Percentiles rank a stretch among this genome's conserved stretches.
Evolutionary conservation across 352 stramenopile species (phyloP).

Genomic region (Aphanomyces cochlioides): DNA sequence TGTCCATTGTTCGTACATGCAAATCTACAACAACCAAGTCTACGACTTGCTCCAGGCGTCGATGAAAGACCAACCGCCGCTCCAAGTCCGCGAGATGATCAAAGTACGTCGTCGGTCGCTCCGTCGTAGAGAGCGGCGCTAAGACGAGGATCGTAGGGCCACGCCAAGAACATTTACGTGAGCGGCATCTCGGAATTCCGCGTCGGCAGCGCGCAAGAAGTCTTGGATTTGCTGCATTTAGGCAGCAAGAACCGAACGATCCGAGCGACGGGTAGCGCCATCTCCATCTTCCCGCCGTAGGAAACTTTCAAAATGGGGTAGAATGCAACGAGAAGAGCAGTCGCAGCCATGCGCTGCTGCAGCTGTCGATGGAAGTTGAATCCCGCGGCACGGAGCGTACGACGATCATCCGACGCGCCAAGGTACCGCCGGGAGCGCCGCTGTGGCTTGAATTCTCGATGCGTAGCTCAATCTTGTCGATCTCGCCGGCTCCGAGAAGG

Average conservation of each 20-base stretch:
- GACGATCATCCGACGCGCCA: constrained; percentile 69
- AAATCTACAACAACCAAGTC: constrained; percentile 89
- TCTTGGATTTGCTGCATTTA: constrained; percentile 62
- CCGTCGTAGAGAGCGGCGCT: constrained; percentile 48
- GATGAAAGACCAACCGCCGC: constrained; percentile 22
- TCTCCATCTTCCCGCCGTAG: not conserved
- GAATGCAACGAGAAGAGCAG: constrained; percentile 83
- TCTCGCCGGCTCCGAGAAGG: constrained; percentile 87
- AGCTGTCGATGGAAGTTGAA: constrained; percentile 78
- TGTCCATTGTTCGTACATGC: constrained; percentile 88
- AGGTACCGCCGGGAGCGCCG: constrained; percentile 25
- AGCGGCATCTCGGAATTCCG: constrained; percentile 88
- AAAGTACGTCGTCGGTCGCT: constrained; percentile 50
- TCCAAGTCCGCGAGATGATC: constrained; percentile 39
- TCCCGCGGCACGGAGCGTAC: constrained; percentile 57
- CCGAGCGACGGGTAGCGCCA: constrained; percentile 52
- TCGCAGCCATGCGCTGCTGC: constrained; percentile 82
- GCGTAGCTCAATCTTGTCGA: constrained; percentile 87
- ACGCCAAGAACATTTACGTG: constrained; percentile 83
- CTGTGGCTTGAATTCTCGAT: not conserved
- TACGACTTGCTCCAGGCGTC: constrained; percentile 61
- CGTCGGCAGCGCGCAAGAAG: constrained; percentile 73
- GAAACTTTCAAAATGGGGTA: not conserved
- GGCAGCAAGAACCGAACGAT: constrained; percentile 86
- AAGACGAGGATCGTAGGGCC: constrained; percentile 58